phyloP scores from a whole-genome alignment of 495 filamentous ascomycete species.

The Viridothelium virens region DNA sequence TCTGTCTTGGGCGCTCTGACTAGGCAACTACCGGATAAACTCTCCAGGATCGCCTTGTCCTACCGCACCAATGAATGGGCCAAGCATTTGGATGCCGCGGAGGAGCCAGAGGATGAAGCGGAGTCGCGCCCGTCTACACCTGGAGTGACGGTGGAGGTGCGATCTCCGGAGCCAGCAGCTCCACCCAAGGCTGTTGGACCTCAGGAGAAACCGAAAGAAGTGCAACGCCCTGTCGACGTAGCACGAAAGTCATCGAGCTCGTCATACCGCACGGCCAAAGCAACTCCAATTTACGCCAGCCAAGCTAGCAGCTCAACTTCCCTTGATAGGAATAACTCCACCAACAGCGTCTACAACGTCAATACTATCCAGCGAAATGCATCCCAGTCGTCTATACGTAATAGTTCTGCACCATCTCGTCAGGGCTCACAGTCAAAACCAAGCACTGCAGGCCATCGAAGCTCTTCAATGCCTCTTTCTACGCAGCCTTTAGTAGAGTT shows the following conservation, averaged over 20 bases:
- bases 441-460: slow-evolving; percentile 13
- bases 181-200: background rate
- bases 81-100: slow-evolving; percentile 74
- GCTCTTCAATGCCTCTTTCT: slow-evolving; percentile 39
- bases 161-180: background rate
- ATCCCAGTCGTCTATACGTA: slow-evolving; percentile 9
- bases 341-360: slow-evolving; percentile 11
- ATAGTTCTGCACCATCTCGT: background rate
- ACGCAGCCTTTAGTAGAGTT: slow-evolving; percentile 37
- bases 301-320: slow-evolving; percentile 14
- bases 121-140: slow-evolving; percentile 9
- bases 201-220: background rate
- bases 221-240: background rate
- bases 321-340: slow-evolving; percentile 17
- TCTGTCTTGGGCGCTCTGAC: slow-evolving; percentile 31
- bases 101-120: slow-evolving; percentile 63
- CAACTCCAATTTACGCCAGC: background rate
- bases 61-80: slow-evolving; percentile 97
- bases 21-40: slow-evolving; percentile 44
- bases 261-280: slow-evolving; percentile 11
- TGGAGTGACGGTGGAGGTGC: background rate
- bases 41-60: slow-evolving; percentile 68
- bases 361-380: slow-evolving; percentile 14
- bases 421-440: background rate
- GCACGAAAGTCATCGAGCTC: slow-evolving; percentile 14